Evolutionary conservation across 177 flowering plant genomes (phyloP).

Genomic region (Telopea speciosissima): DNA sequence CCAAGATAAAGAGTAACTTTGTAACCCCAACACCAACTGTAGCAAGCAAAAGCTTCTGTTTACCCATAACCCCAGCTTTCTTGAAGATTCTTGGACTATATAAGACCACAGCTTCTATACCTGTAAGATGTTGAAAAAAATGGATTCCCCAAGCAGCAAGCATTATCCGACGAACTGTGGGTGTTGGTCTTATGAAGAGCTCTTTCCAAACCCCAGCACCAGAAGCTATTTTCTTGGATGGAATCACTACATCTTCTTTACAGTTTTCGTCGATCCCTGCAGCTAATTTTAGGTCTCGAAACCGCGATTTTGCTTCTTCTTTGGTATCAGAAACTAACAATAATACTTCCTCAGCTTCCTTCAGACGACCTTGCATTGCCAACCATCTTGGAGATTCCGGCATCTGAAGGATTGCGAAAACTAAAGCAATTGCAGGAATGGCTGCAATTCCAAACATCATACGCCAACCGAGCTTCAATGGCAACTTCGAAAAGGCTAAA

Average conservation of each 20-base stretch:
- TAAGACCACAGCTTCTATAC: slow-evolving; percentile 44
- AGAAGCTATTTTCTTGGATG: background rate
- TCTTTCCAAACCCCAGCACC: slow-evolving; percentile 43
- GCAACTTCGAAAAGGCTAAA: background rate
- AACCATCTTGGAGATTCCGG: background rate
- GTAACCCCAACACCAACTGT: slow-evolving; percentile 13
- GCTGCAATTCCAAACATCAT: background rate
- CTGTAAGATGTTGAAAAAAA: slow-evolving; percentile 59
- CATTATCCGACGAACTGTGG: slow-evolving; percentile 37
- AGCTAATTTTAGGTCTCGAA: background rate
- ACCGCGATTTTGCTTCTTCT: background rate
- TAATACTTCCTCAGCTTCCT: background rate
- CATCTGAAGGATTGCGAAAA: background rate
- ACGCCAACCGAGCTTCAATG: background rate
- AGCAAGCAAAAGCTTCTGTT: background rate
- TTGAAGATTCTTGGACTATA: slow-evolving; percentile 54
- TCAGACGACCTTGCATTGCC: background rate
- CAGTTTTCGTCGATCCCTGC: background rate
- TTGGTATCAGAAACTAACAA: background rate
- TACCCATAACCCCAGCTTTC: slow-evolving; percentile 6
- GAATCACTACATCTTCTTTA: background rate
- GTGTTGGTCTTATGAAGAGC: slow-evolving; percentile 33
- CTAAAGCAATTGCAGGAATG: background rate
- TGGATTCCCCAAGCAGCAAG: slow-evolving; percentile 52
- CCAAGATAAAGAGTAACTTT: slow-evolving; percentile 6